phyloP scores from a whole-genome alignment of 1,284 basidiomycete genomes.

The Gymnopus androsaceus region DNA sequence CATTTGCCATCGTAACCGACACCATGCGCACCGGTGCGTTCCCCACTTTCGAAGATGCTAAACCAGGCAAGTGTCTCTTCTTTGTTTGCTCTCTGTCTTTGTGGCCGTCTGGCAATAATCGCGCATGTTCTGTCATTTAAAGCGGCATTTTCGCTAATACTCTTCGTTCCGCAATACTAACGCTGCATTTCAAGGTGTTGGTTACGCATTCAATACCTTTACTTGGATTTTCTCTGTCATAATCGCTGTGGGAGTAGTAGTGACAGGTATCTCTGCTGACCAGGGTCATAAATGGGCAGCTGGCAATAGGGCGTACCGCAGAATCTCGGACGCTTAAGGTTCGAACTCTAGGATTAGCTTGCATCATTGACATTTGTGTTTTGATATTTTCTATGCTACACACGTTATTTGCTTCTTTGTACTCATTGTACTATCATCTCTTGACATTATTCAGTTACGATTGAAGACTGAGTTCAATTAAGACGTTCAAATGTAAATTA shows the following conservation, averaged over 20 bases:
- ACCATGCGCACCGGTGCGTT: constrained; percentile 49
- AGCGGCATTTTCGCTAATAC: background rate
- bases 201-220: constrained; percentile 57
- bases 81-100: background rate
- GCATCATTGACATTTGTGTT: background rate
- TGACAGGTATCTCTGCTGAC: constrained; percentile 67
- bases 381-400: background rate
- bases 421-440: background rate
- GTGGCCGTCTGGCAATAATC: constrained; percentile 8
- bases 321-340: constrained; percentile 44
- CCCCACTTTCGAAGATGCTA: constrained; percentile 57
- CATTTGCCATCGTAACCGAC: constrained; percentile 69
- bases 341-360: too few relatives aligned
- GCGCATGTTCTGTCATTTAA: background rate
- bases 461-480: too few relatives aligned
- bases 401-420: background rate
- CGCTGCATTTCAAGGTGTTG: constrained; percentile 44
- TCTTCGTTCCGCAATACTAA: background rate
- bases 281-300: constrained; percentile 74
- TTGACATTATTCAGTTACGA: too few relatives aligned
- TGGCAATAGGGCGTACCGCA: constrained; percentile 67
- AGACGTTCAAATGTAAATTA: too few relatives aligned
- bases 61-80: constrained; percentile 49
- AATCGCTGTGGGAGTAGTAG: constrained; percentile 53
- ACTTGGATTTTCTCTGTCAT: constrained; percentile 63